phyloP scores from a whole-genome alignment of 768 basidiomycete genomes.

The Mycena kentingensis region DNA sequence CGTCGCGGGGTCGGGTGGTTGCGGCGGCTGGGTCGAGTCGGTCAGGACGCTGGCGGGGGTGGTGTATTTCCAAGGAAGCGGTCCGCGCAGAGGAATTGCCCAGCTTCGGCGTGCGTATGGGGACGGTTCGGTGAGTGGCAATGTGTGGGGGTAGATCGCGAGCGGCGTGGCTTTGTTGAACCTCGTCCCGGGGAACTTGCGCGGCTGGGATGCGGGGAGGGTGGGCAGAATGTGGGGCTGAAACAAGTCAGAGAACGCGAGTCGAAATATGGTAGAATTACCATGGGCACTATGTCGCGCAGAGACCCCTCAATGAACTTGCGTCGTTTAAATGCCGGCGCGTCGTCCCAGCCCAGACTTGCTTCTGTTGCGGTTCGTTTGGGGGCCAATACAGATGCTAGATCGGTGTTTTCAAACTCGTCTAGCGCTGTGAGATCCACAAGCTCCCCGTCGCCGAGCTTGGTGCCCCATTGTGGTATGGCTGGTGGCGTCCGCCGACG shows the following conservation, averaged over 20 bases:
- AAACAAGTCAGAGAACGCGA: conserved; percentile 1
- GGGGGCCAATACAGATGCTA: conserved; percentile 18
- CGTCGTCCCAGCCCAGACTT: conserved; percentile 3
- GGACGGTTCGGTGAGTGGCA: conserved; percentile 28
- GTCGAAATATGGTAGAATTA: conserved; percentile 32
- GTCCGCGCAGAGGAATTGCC: conserved; percentile 60
- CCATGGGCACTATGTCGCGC: conserved; percentile 46
- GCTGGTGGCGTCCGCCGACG: no score
- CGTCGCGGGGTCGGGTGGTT: conserved; percentile 20
- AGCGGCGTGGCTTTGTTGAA: conserved; percentile 40
- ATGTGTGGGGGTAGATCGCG: conserved; percentile 39
- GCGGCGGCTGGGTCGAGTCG: conserved; percentile 24
- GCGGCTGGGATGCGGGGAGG: conserved; percentile 21
- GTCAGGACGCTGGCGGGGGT: conserved; percentile 44
- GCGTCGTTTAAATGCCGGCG: conserved; percentile 32
- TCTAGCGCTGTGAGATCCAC: no score
- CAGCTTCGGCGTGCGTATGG: conserved; percentile 50
- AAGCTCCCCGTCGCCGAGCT: no score
- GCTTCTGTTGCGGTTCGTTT: conserved; percentile 10
- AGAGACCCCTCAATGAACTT: conserved; percentile 40
- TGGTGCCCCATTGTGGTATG: no score
- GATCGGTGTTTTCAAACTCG: conserved; percentile 44
- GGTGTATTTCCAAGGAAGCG: conserved; percentile 48
- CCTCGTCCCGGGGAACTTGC: conserved; percentile 26
- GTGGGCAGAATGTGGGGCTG: conserved; percentile 41